Evolutionary conservation across 1,139 yeast species (phyloP), one percentile per base, ranked within the genome.

Genomic region (Sugiyamaella neomexicana): DNA sequence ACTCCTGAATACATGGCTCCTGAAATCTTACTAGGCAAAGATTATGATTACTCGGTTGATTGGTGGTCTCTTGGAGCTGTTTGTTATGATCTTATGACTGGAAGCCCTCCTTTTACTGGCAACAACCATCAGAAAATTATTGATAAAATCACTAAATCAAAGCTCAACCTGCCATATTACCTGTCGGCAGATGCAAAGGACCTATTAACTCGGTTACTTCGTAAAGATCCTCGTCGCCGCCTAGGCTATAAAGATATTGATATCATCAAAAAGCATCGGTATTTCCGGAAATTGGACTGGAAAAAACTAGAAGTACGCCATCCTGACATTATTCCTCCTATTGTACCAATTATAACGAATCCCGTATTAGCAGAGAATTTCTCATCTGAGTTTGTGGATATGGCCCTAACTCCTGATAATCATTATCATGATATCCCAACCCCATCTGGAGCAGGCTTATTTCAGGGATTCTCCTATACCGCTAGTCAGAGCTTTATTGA

Each of bases 21-120:
- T 1, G 98, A 93, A 68, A 87, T 93, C 32, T 72, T 93, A 27
- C 81, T 81, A 52, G 97, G 97, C 25, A 82, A 85, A 59, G 83
- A 86, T n/a, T 93, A 93, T 67, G 93, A 90, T 60, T 85, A 80
- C 60, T 79, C 84, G 8, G 97, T 95, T 9, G 99, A 93, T 68
- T 93, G 97, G 96, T 93, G 98, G 95, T 89, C 97, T 0, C 75
- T 93, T 31, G 98, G 99, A 0, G 89, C 97, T 61, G 89, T 93
- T 6, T 80, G 89, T 31, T 89, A 76, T 68, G 98, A 93, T 69
- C 78, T 93, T 75, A 75, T 93, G 42, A 87, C 96, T 0, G 98
- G 99, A 0, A 80, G 85, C 47, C 98, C 99, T 1, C 99, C 99
- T 1, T 91, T 89, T 68, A 88, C 96, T 0, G 99, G 98, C 1